phyloP scores from a whole-genome alignment of 2,329 filamentous ascomycete genomes.

The Pseudopyricularia cyperi region DNA sequence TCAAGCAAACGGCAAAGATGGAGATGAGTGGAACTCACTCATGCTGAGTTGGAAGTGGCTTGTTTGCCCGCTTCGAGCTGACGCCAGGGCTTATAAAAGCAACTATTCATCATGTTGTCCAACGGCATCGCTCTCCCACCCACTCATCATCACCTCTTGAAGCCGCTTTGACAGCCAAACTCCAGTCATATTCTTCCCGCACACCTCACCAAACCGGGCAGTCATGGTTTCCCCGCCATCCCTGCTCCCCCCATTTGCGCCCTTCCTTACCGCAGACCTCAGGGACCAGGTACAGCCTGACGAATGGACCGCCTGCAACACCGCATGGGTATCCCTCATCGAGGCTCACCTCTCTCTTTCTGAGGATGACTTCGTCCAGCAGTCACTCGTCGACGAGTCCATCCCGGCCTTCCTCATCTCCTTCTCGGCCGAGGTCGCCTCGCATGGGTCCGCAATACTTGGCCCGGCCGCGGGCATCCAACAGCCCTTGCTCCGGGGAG shows the following conservation, averaged over 20 bases:
- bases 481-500: slow-evolving; percentile 42
- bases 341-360: slow-evolving; percentile 50
- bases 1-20: not conserved
- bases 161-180: too few species aligned
- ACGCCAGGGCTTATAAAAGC: not conserved
- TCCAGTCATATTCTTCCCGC: too few species aligned
- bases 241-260: slow-evolving; percentile 57
- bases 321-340: slow-evolving; percentile 61
- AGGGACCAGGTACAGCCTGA: slow-evolving; percentile 49
- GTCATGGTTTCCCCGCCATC: not conserved
- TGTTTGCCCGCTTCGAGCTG: not conserved
- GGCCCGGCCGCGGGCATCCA: slow-evolving; percentile 15
- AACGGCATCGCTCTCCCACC: too few species aligned
- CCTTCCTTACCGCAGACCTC: slow-evolving; percentile 59
- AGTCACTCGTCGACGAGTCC: slow-evolving; percentile 42
- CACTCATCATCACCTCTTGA: too few species aligned
- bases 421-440: slow-evolving; percentile 45
- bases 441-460: slow-evolving; percentile 19
- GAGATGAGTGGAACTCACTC: not conserved
- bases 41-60: not conserved
- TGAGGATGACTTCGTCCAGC: slow-evolving; percentile 38
- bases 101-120: not conserved
- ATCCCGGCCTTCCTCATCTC: slow-evolving; percentile 51
- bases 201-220: not conserved
- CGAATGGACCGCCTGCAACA: slow-evolving; percentile 68